Base-by-base conservation (phyloP, 1,139 yeast species). In the Lodderomyces parapsilosis region DNA sequence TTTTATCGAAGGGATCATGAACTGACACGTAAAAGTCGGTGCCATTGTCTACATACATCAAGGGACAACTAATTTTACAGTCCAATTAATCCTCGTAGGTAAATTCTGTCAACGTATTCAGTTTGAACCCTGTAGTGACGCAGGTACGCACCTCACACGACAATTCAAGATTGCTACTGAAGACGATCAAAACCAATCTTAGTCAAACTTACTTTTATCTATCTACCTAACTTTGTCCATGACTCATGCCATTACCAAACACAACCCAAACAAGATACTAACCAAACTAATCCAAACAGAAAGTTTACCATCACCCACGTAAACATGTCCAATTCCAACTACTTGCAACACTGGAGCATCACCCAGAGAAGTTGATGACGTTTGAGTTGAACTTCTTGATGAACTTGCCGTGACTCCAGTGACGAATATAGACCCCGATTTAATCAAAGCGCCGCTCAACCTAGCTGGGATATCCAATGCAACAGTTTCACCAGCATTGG, bases 381-480 rank as follows among this genome's bases (percentile, higher is more conserved):
- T 15, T 2, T 33, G 23, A 9, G 46, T 41, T 4, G 49, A 39
- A 7, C 39, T 38, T 2, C 24, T n/a, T 13, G 38, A n/a, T 13
- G 32, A 23, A n/a, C 33, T 30, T n/a, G 17, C 34, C 15, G 40
- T 25, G 17, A 34, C 42, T 2, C 52, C 51, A 6, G 65, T 57
- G 5, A 62, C 49, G 47, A 60, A 59, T 25, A 69, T 58, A 33
- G 65, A 63, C 4, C 71, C 71, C 24, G 65, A 60, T n/a, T 57
- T 52, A 34, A 69, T 59, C 14, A 60, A 46, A 4, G 59, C 57
- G 2, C 71, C 74, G 13, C 68, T 59, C 34, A 70, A 60, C 37
- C 70, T 52, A 5, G 69, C 67, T 1, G 76, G 75, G 4, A 69
- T 59, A 9, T 59, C 57, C 15, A 57, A 49, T 2, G 58, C 51